Evolutionary conservation across 164 flowering plant species (phyloP), one percentile per base, ranked within the genome.

Genomic region (Stephania japonica): DNA sequence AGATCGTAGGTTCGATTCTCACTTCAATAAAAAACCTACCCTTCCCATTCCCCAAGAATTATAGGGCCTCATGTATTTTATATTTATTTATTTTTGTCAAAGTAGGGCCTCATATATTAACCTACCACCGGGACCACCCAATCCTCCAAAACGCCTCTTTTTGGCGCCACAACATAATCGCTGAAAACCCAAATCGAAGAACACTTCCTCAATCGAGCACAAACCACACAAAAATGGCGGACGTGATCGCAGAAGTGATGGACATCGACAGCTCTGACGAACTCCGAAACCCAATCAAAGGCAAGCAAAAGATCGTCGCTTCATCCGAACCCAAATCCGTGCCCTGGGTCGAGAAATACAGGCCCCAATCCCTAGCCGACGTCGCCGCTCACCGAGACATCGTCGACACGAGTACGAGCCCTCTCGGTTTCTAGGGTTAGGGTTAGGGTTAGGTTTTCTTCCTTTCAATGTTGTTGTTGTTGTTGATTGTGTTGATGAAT

Each of bases 331-430:
- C 75, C 69, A 87, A 82, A 74, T 84, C 90, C 63, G 87, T 85
- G 1, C 99, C 97, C 1, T 95, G 98, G 98, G 99, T 95, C 44
- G 99, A 93, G 82, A 95, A 95, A 81, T 93, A 85, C 86, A 94
- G 98, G 18, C 99, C 99, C n/a, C 93, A 89, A 70, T 89, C 98
- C 65, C 95, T 95, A 53, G 90, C 93, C 64, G 99, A 95, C 74
- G 99, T 95, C 67, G 98, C 99, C 27, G 98, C 98, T 41, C 98
- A 95, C 70, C 93, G 98, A 41, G 98, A 95, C 86, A 93, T 95
- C 66, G 82, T 95, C 49, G 94, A 93, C 65, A 93, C 99, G 50
- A 88, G 99, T 94, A 81, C 53, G 21, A 10, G 11, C 26, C 43
- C 67, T 62, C 50, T 27, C n/a, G 43, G 24, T 47, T 49, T 26